A percentile compares a stretch with the other conserved stretches of the same genome.
Conservation (phyloP, 2,329 filamentous ascomycete genomes). For the Phyllosticta paracitricarpa region DNA sequence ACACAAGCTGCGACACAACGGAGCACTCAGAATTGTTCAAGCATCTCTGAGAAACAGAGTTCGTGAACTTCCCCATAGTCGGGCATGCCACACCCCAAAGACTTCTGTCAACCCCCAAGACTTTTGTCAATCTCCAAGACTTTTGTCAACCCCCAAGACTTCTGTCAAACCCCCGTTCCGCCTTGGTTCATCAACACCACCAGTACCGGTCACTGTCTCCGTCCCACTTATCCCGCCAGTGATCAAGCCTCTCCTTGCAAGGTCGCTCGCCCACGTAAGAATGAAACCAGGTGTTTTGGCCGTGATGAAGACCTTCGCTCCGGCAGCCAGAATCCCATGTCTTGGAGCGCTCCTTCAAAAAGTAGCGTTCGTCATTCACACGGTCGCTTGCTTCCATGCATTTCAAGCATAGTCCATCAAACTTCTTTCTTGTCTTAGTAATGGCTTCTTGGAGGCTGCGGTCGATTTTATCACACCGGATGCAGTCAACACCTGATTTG, state of each 20-base stretch:
- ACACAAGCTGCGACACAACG: too few relatives aligned
- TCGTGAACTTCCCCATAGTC: too few relatives aligned
- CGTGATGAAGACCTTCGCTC: not conserved
- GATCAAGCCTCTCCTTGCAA: not conserved
- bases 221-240: too few relatives aligned
- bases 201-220: too few relatives aligned
- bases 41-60: not conserved
- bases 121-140: too few relatives aligned
- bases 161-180: too few relatives aligned
- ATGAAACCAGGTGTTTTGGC: not conserved
- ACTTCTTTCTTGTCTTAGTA: not conserved
- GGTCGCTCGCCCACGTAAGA: not conserved
- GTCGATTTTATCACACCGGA: too few relatives aligned
- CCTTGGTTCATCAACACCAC: too few relatives aligned
- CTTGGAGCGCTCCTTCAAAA: not conserved
- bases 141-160: too few relatives aligned
- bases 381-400: not conserved
- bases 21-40: not conserved
- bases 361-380: not conserved
- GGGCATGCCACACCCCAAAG: not conserved
- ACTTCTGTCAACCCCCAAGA: too few relatives aligned
- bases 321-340: not conserved
- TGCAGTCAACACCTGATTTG: too few relatives aligned
- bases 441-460: not conserved
- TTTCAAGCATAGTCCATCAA: not conserved